A percentile compares a stretch with the other conserved stretches of the same genome.
Evolutionary conservation across 257 asterid species (phyloP).

Genomic region (Solanum bulbocastanum): DNA sequence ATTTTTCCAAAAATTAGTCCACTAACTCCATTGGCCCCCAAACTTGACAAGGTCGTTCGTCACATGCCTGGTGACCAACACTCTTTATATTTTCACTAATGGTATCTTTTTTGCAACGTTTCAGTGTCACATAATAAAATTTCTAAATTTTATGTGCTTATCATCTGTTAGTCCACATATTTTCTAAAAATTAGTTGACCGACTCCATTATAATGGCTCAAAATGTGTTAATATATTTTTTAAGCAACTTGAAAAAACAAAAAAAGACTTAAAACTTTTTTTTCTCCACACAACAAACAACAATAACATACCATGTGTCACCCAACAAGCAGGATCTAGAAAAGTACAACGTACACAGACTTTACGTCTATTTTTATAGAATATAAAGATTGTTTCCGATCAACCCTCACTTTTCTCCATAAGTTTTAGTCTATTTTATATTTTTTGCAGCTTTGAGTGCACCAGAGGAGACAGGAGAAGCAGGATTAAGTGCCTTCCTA

Average conservation of each 20-base stretch:
- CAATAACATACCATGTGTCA: neutral
- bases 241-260: neutral
- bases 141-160: too few relatives aligned
- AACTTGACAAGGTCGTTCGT: neutral
- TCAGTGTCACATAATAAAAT: neutral
- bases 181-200: too few relatives aligned
- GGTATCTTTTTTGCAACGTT: too few relatives aligned
- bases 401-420: neutral
- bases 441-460: constrained; percentile 28
- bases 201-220: too few relatives aligned
- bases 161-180: too few relatives aligned
- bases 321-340: neutral
- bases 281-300: neutral
- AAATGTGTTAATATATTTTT: neutral
- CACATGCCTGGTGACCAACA: neutral
- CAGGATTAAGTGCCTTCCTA: constrained; percentile 64
- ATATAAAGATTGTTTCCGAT: neutral
- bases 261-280: neutral
- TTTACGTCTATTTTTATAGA: neutral
- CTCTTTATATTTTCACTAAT: too few relatives aligned
- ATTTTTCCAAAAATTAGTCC: too few relatives aligned
- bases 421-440: neutral
- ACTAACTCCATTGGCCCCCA: neutral
- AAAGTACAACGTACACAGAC: neutral
- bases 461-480: constrained; percentile 36